Evolutionary conservation across 371 early-diverging fungal genomes (phyloP), one percentile per base, ranked within the genome.

Genomic region (Cokeromyces recurvatus): DNA sequence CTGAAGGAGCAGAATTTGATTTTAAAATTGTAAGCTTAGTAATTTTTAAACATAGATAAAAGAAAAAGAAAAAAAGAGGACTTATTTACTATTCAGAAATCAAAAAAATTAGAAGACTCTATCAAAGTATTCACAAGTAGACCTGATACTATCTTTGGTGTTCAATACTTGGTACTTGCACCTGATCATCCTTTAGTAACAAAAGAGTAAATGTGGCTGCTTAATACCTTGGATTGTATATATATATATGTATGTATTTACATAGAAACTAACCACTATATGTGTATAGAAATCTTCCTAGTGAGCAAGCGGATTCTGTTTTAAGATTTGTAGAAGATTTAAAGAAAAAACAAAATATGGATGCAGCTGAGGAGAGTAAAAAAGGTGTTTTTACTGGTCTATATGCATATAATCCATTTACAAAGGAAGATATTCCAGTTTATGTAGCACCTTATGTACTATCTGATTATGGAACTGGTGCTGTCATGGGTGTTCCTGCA

Each of bases 401-500:
- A 7, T 80, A 74, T 43, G 90, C 77, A 8, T 50, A 46, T 12
- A 81, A 91, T 40, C 91, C 92, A 2, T 54, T 89, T 20, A 84
- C 77, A 3, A 59, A 62, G 7, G 71, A 69, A 41, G 22, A 53
- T 7, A 61, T 91, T n/a, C 91, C 91, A 1, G 68, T 91, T 14
- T 91, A 85, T 44, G 79, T 86, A 9, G 83, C 88, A 17, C 79
- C 79, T 35, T 91, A 91, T 56, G 92, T 91, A 0, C 60, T 90
- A 4, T 71, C 83, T 0, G 85, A 85, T 37, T 91, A 91, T 57
- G 90, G 90, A 1, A 86, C 90, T 0, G 91, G 91, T 11, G 89
- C 91, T 2, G 87, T 92, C 21, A 92, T 92, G 92, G 90, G 86
- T 29, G 92, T 90, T 2, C 91, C 92, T 7, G 89, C 80, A 4